Base-by-base conservation (phyloP, 2,329 filamentous ascomycete species). In the Aureobasidium sp. region DNA sequence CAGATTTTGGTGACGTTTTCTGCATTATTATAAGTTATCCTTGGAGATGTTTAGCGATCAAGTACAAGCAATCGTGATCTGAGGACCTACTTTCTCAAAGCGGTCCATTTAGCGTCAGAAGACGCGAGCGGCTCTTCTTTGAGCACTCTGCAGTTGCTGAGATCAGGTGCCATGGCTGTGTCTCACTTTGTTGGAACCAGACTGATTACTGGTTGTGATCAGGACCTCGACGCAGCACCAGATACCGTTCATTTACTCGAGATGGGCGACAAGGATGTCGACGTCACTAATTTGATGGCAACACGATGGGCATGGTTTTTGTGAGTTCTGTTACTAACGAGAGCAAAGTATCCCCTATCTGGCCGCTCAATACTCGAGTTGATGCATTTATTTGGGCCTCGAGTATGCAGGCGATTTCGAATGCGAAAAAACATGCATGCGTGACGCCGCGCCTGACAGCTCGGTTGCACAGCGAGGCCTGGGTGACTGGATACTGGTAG, bases 21-120 rank as follows among this genome's bases (percentile, higher is more conserved):
- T 21, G 61, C 63, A 37, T 58, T 61, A 30, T 55, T 61, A 71
- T 90, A 91, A 37, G 74, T 75, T n/a, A 68, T 75, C 58, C 74
- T 76, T 42, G 5, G 10, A 39, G 13, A 16, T n/a, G 41, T 45
- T 47, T 8, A 39, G 25, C 32, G 14, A 5, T 6, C 34, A 13
- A 50, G 25, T 21, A 7, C 34, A 50, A 27, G 44, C 25, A n/a
- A 9, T n/a, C 9, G 27, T 30, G 39, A 14, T 21, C 3, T 32
- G 11, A 8, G 30, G 14, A 29, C 68, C 42, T 69, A 76, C 74
- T 74, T 74, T 49, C 72, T 68, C 21, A 77, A 66, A 3, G 69
- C 73, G 7, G 71, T 71, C 75, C 75, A 77, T 65, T 71, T 72
- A 5, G 75, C 74, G 21, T 77, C 73, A 62, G 71, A 70, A 61